Evolutionary conservation across 768 basidiomycete genomes (phyloP), one percentile per base, ranked within the genome.

Genomic region (Macrolepiota dolichaula): DNA sequence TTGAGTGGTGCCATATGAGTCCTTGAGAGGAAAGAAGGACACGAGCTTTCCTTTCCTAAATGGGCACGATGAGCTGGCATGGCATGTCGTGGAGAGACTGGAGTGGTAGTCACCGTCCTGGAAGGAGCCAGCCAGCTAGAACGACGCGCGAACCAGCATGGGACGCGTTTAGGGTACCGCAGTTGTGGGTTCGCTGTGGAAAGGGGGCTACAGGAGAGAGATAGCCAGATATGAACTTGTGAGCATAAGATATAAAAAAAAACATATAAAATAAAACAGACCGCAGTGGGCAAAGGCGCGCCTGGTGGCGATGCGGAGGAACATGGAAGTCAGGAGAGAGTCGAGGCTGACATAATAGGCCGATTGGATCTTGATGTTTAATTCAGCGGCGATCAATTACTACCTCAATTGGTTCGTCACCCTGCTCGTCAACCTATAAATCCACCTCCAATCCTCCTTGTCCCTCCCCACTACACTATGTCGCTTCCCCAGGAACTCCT

Each of bases 21-120:
- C 94, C 68, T 85, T 89, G 70, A 97, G 82, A 35, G 87, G 88
- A 76, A 90, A 93, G 79, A 98, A 98, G 59, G 91, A 91, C 67
- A 94, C 75, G 54, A 73, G 74, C 73, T 85, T 87, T 57, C 87
- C 79, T 73, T 88, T 88, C 35, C 92, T 94, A 77, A 69, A 69
- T 68, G 64, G 70, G 68, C 67, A 63, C 69, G 68, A 67, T 80
- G 66, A 79, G 74, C 65, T 65, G 68, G 64, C 63, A 69, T 65
- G 63, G 68, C 61, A 44, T 58, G 62, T 68, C 69, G 68, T 70
- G 74, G 70, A 71, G 73, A 70, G 70, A 61, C 58, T 49, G 59
- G 68, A 67, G 66, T 67, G 71, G 66, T 62, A 77, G 82, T 74
- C 74, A 94, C 92, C 94, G 85, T 75, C 88, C 89, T 59, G 87